These are phyloP conservation scores for Arxiozyma slooffiae DNA, from an alignment of 1,139 yeast species.

Conservation along the genomic window DNA sequence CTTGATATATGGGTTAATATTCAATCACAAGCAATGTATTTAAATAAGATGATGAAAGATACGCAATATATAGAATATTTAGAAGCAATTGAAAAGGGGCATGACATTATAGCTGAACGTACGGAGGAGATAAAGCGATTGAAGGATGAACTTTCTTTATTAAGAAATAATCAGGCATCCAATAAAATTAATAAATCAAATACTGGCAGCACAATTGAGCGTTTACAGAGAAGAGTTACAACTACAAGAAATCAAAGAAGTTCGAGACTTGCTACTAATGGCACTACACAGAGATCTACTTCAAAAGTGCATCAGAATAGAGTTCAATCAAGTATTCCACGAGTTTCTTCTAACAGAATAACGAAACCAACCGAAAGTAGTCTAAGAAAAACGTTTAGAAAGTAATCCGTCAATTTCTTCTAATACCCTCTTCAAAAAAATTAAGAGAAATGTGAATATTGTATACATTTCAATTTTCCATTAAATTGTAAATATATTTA, in stretches of 20 bases:
- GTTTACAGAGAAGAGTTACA: background rate
- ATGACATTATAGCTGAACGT: constrained; percentile 12
- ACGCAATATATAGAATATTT: constrained; percentile 15
- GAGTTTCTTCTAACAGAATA: constrained; percentile 2
- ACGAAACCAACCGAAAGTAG: constrained; percentile 3
- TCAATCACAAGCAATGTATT: constrained; percentile 29
- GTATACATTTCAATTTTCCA: too few relatives aligned
- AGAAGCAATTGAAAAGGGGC: constrained; percentile 10
- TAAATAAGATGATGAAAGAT: constrained; percentile 24
- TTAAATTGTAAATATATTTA: too few relatives aligned
- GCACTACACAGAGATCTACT: background rate
- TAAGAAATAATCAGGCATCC: constrained; percentile 5
- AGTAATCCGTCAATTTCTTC: background rate
- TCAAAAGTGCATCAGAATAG: background rate
- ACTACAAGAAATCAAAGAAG: background rate
- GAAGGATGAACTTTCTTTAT: constrained; percentile 13
- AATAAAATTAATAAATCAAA: background rate
- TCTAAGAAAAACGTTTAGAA: constrained; percentile 1
- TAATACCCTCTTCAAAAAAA: background rate
- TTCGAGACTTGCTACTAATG: background rate
- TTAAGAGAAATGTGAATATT: background rate
- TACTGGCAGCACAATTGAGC: background rate
- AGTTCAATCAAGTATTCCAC: background rate
- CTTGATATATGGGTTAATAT: constrained; percentile 28
- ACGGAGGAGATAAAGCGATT: constrained; percentile 16